Conservation (phyloP, 768 basidiomycete genomes). For the Mycena epipterygia region DNA sequence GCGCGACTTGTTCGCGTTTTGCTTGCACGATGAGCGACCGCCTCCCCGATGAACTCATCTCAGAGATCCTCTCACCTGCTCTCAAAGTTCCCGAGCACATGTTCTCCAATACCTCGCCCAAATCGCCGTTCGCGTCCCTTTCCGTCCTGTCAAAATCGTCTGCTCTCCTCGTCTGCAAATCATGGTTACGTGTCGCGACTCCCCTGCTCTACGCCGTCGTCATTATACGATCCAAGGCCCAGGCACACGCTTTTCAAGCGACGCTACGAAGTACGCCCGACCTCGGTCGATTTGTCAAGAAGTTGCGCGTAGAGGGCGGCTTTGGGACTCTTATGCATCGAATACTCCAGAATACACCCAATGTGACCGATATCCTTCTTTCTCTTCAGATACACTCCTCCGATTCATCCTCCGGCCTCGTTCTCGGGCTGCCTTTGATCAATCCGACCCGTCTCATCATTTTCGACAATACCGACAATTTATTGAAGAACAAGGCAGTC, state of each 20-base stretch:
- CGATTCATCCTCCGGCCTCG: not conserved
- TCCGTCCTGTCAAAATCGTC: not conserved
- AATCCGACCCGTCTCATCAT: not conserved
- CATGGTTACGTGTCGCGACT: not conserved
- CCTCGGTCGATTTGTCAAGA: not conserved
- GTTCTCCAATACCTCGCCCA: too few relatives aligned
- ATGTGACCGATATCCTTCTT: not conserved
- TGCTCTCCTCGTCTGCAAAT: not conserved
- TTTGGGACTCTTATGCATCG: not conserved
- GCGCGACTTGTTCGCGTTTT: too few relatives aligned
- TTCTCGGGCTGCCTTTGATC: not conserved
- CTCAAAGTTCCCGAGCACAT: too few relatives aligned
- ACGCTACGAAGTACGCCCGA: not conserved
- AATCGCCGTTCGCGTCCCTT: too few relatives aligned
- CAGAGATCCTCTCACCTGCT: too few relatives aligned
- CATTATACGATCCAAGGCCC: not conserved
- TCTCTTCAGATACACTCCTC: not conserved
- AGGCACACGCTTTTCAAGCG: not conserved
- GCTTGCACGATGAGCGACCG: too few relatives aligned
- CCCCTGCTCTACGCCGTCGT: not conserved
- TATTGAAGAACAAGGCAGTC: not conserved
- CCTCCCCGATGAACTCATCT: too few relatives aligned
- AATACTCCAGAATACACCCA: not conserved
- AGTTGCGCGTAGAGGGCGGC: not conserved
- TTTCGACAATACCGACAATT: not conserved